Percentiles rank a stretch among this genome's conserved stretches.
phyloP scores from a whole-genome alignment of 1,284 basidiomycete genomes.

The Porogramme epimiltina region DNA sequence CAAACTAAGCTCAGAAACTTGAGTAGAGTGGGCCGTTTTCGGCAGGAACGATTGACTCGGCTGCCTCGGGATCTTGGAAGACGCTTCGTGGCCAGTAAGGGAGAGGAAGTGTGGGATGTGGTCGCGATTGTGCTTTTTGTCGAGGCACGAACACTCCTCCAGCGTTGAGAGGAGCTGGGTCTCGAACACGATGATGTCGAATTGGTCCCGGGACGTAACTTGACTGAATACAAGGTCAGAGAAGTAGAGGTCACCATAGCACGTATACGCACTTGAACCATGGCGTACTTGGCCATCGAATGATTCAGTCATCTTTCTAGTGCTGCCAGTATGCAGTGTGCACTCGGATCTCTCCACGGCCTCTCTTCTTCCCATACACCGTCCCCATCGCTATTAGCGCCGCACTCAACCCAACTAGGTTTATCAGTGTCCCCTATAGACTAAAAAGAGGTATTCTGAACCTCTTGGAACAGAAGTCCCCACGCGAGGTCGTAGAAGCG shows the following conservation, averaged over 20 bases:
- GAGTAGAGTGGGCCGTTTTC: no score
- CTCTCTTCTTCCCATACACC: slow-evolving; percentile 67
- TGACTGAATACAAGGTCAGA: slow-evolving; percentile 49
- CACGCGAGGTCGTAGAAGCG: slow-evolving; percentile 74
- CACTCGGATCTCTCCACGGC: slow-evolving; percentile 74
- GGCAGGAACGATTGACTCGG: no score
- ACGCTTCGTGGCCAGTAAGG: slow-evolving; percentile 43
- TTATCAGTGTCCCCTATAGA: slow-evolving; percentile 13
- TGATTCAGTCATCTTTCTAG: slow-evolving; percentile 48
- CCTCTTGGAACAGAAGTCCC: slow-evolving; percentile 66
- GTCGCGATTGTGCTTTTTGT: slow-evolving; percentile 84
- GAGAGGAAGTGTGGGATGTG: slow-evolving; percentile 81
- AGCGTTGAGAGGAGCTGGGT: slow-evolving; percentile 75
- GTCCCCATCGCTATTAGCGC: slow-evolving; percentile 33
- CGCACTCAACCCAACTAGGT: slow-evolving; percentile 28
- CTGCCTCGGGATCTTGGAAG: slow-evolving; percentile 49
- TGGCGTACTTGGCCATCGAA: slow-evolving; percentile 24
- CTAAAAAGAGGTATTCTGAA: slow-evolving; percentile 38
- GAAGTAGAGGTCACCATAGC: neutral
- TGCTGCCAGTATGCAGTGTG: slow-evolving; percentile 55
- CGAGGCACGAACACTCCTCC: slow-evolving; percentile 65
- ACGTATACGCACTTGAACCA: slow-evolving; percentile 37
- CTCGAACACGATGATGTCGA: slow-evolving; percentile 80
- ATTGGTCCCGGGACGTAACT: slow-evolving; percentile 60
- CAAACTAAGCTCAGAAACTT: no score